Conservation (phyloP, 2,329 filamentous ascomycete genomes). For the Bipolaris gigantea region DNA sequence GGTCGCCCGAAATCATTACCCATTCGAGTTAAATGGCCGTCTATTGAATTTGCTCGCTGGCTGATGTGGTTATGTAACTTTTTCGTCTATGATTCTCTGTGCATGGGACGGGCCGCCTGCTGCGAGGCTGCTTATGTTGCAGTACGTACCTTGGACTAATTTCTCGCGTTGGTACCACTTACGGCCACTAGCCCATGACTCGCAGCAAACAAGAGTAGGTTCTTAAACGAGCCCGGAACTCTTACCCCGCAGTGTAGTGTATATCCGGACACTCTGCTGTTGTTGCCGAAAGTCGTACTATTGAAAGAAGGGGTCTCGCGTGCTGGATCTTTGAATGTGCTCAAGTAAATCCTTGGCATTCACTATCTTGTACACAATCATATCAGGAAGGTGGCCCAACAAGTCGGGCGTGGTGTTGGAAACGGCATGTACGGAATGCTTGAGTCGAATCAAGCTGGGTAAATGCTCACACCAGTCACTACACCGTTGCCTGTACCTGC, state of each 20-base stretch:
- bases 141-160: background rate
- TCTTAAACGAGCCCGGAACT: background rate
- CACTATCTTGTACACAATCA: background rate
- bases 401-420: too few species aligned
- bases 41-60: background rate
- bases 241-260: background rate
- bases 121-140: background rate
- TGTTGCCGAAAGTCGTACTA: background rate
- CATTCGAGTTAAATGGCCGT: background rate
- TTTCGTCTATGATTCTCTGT: background rate
- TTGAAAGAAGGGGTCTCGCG: background rate
- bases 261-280: background rate
- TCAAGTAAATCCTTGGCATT: background rate
- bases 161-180: background rate
- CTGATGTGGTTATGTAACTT: background rate
- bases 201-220: background rate
- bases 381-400: conserved; percentile 4
- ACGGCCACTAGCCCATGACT: background rate
- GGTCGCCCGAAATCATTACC: background rate
- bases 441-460: background rate
- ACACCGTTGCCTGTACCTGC: conserved; percentile 2
- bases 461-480: background rate
- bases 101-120: background rate
- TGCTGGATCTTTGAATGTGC: background rate
- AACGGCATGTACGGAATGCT: background rate